Conservation (phyloP, 108 stramenopile genomes). For the Pseudonitzschia delicatissima region DNA sequence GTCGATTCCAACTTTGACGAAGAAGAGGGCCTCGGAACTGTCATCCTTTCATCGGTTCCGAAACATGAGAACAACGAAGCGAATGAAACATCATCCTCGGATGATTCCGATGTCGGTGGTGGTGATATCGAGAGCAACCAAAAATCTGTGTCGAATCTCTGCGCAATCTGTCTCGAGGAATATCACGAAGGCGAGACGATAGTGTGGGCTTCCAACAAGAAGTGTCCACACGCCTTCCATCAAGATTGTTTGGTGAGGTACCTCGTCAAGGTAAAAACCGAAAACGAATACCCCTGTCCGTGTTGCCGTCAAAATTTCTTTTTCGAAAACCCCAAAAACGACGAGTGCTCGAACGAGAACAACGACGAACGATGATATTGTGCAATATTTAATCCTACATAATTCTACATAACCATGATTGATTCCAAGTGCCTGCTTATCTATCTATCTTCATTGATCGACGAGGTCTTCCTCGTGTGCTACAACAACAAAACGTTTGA, state of each 20-base stretch:
- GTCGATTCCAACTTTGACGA: background rate
- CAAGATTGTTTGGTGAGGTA: slow-evolving; percentile 65
- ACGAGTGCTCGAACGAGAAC: no score
- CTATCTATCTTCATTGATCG: no score
- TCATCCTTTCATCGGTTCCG: no score
- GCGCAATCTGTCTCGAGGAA: slow-evolving; percentile 65
- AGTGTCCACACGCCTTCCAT: slow-evolving; percentile 70
- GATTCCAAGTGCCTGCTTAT: no score
- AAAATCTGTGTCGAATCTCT: slow-evolving; percentile 50
- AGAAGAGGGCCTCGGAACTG: background rate
- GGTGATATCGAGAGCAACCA: background rate
- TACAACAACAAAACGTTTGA: no score
- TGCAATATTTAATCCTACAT: no score
- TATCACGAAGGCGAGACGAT: slow-evolving; percentile 59
- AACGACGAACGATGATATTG: no score
- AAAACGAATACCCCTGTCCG: slow-evolving; percentile 54
- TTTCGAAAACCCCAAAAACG: background rate
- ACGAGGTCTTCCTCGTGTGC: no score
- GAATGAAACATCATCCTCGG: no score
- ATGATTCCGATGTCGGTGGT: background rate
- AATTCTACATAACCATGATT: no score
- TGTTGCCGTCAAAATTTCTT: slow-evolving; percentile 61
- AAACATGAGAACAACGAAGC: no score
- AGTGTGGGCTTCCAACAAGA: slow-evolving; percentile 44
- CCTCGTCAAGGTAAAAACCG: slow-evolving; percentile 60